These are phyloP conservation scores for Toxicodendron radicans DNA, from an alignment of 345 rosid genomes.

Conservation along the genomic window DNA sequence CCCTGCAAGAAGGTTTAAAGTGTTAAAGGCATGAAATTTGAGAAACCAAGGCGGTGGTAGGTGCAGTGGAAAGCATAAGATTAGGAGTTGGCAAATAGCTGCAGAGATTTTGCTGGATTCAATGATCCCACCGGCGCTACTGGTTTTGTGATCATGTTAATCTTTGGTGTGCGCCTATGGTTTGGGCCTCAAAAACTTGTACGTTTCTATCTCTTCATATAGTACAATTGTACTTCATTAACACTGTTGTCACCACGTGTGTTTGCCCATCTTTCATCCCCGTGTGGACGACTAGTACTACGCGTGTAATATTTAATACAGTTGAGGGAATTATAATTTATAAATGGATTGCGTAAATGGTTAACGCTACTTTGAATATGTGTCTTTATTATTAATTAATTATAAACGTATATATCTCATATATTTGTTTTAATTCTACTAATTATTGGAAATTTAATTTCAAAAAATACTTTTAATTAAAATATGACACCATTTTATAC, in stretches of 20 bases:
- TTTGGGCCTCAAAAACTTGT: neutral
- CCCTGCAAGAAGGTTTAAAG: neutral
- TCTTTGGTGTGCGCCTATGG: conserved; percentile 13
- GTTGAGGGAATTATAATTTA: no score
- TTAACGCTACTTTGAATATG: no score
- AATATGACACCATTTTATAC: no score
- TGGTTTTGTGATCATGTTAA: neutral
- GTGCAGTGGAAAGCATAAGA: neutral
- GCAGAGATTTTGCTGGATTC: neutral
- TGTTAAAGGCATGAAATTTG: neutral
- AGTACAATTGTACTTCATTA: neutral
- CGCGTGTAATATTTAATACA: no score
- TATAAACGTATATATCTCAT: no score
- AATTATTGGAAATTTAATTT: no score
- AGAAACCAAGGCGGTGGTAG: neutral
- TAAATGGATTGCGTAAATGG: no score
- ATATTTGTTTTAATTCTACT: no score
- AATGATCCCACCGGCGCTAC: neutral
- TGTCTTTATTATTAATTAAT: no score
- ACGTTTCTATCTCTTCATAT: neutral
- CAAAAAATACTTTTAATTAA: no score
- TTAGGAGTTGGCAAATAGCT: conserved; percentile 2
- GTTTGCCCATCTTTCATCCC: neutral
- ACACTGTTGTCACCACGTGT: neutral
- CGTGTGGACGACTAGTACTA: no score